A percentile compares a stretch with the other conserved stretches of the same genome.
Evolutionary conservation across 192 early-diverging fungal species (phyloP).

Genomic region (Martensiomyces pterosporus): DNA sequence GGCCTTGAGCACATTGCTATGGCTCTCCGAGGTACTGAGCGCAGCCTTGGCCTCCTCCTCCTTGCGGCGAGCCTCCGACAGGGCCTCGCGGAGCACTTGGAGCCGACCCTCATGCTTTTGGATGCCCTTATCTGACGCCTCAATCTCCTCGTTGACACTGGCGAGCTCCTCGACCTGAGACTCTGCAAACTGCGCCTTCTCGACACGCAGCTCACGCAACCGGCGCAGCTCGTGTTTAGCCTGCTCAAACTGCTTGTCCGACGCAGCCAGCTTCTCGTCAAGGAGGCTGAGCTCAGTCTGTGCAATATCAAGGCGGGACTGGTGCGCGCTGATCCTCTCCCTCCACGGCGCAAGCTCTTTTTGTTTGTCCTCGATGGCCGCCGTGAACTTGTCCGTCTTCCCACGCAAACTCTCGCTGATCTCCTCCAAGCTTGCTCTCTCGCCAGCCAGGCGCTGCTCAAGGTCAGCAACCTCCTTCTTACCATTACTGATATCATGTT

Average conservation of each 20-base stretch:
- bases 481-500: conserved; percentile 57
- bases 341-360: conserved; percentile 80
- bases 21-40: conserved; percentile 60
- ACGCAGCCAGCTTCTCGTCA: conserved; percentile 56
- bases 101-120: conserved; percentile 39
- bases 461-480: conserved; percentile 59
- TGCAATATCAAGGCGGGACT: conserved; percentile 71
- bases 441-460: conserved; percentile 57
- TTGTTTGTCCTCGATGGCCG: conserved; percentile 81
- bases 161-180: conserved; percentile 41
- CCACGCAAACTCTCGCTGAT: conserved; percentile 77
- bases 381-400: conserved; percentile 81
- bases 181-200: conserved; percentile 40
- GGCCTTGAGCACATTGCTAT: conserved; percentile 63
- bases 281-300: conserved; percentile 78
- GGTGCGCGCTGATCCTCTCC: conserved; percentile 73
- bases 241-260: conserved; percentile 53
- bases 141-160: conserved; percentile 49
- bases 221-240: conserved; percentile 54
- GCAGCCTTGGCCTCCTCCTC: conserved; percentile 66
- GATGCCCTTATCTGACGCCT: conserved; percentile 46
- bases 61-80: conserved; percentile 54
- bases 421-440: conserved; percentile 69
- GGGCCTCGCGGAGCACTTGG: conserved; percentile 33
- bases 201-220: conserved; percentile 46